Evolutionary conservation across 129 eudicot genomes (phyloP), one percentile per base, ranked within the genome.

Genomic region (Centrapalus pauciflorus): DNA sequence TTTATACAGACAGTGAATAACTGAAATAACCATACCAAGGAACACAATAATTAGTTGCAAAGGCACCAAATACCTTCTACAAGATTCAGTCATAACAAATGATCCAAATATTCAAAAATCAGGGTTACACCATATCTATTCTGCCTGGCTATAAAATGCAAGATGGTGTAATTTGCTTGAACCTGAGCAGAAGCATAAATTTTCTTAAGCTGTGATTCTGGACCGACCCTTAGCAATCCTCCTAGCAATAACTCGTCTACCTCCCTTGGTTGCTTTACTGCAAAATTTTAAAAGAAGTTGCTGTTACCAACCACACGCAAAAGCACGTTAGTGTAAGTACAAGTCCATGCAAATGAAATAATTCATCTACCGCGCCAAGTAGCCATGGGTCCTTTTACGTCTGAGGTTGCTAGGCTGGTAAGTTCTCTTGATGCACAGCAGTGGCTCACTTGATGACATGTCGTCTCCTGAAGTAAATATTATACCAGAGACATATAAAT

Each of bases 181-280:
- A 49, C 74, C 46, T 49, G 51, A 4, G 0, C 45, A 40, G 57
- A 56, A 64, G 43, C 64, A 24, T 20, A 32, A 34, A n/a, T 19
- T 68, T 25, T 38, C 25, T 63, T 85, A 92, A 10, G 96, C 89
- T 52, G 98, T 83, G 78, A 92, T 81, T 85, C 95, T 92, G 25
- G 57, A 79, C 34, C 95, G 82, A 13, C 96, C 98, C 83, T 88
- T 92, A 2, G 98, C 96, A 35, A 92, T 77, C 72, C 98, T 67
- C 49, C 98, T 76, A 20, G 91, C 91, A 77, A 88, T 92, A 33
- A 92, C 98, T 62, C 98, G 82, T 29, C 87, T 84, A 3, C 96
- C 98, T 52, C 98, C 98, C 72, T 77, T 83, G 30, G 96, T 88
- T 33, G 98, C 85, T 82, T 92, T 92, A 58, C 98, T 92, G 96